Percentiles rank a stretch among this genome's conserved stretches.
Conservation (phyloP, 1,284 basidiomycete species). For the Rhizopogon parksii region DNA sequence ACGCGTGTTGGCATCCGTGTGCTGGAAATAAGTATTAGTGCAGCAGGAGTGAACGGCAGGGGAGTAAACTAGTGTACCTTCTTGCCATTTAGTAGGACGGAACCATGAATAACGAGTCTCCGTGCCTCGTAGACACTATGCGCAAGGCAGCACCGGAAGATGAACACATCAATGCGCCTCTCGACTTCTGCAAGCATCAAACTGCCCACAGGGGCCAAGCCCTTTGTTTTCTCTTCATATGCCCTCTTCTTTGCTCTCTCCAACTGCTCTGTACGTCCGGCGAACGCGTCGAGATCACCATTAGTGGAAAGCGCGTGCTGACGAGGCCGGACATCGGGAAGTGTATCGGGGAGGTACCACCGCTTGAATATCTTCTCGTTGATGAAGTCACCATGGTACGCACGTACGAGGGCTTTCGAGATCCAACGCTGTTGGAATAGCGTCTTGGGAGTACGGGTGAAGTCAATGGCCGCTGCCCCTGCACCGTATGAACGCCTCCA, state of each 20-base stretch:
- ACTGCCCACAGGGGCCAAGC: conserved; percentile 75
- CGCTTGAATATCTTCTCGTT: conserved; percentile 91
- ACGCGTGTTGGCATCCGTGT: conserved; percentile 82
- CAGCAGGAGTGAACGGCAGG: conserved; percentile 3
- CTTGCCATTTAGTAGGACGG: conserved; percentile 86
- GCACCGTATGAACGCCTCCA: conserved; percentile 58
- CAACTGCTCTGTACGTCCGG: conserved; percentile 41
- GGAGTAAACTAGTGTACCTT: conserved; percentile 48
- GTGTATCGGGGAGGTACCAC: conserved; percentile 84
- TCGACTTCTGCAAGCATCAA: conserved; percentile 95
- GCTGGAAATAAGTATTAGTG: conserved; percentile 37
- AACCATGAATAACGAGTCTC: conserved; percentile 79
- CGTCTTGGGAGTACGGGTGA: conserved; percentile 54
- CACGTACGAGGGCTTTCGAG: conserved; percentile 85
- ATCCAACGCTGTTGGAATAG: conserved; percentile 93
- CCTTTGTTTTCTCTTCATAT: conserved; percentile 52
- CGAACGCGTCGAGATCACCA: conserved; percentile 52
- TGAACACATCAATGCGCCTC: conserved; percentile 84
- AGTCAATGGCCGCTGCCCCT: conserved; percentile 42
- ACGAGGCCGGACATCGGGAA: conserved; percentile 80
- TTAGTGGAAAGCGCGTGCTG: conserved; percentile 29
- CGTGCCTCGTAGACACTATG: conserved; percentile 88
- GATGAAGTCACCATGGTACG: conserved; percentile 95
- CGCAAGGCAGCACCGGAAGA: conserved; percentile 91
- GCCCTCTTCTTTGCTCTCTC: conserved; percentile 41